Evolutionary conservation across 148 eudicot species (phyloP).

Genomic region (Amaranthus palmeri): DNA sequence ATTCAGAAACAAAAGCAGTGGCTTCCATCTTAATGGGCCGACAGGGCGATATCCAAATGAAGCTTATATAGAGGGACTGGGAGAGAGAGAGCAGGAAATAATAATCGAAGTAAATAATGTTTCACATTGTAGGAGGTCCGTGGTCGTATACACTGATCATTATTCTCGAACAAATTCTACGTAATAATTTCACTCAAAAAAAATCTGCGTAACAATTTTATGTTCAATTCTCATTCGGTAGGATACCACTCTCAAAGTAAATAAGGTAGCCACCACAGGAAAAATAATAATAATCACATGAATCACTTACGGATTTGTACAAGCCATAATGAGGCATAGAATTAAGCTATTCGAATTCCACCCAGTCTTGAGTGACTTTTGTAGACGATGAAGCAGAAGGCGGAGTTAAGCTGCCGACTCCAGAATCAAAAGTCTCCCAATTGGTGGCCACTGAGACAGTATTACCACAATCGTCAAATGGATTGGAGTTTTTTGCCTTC

Average conservation of each 20-base stretch:
- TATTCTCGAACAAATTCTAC: neutral
- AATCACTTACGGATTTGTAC: constrained; percentile 8
- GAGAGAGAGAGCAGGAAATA: too few relatives aligned
- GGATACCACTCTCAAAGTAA: neutral
- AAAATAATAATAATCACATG: constrained; percentile 2
- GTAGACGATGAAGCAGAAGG: constrained; percentile 43
- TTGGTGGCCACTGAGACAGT: constrained; percentile 35
- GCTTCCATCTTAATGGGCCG: too few relatives aligned
- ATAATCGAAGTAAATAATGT: too few relatives aligned
- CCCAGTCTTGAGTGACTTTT: constrained; percentile 39
- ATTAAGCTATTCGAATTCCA: constrained; percentile 30
- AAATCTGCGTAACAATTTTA: neutral
- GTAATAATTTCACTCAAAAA: neutral
- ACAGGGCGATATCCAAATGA: too few relatives aligned
- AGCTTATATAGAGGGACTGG: too few relatives aligned
- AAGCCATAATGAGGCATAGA: neutral
- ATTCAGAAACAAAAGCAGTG: too few relatives aligned
- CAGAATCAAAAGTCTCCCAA: constrained; percentile 55
- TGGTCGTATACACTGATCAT: constrained; percentile 6
- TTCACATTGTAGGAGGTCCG: neutral
- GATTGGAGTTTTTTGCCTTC: constrained; percentile 48
- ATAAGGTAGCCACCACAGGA: neutral
- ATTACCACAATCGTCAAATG: constrained; percentile 26
- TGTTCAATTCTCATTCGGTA: neutral
- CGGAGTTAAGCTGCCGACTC: constrained; percentile 33